Evolutionary conservation across 192 early-diverging fungal species (phyloP).

Genomic region (Coemansia umbellata): DNA sequence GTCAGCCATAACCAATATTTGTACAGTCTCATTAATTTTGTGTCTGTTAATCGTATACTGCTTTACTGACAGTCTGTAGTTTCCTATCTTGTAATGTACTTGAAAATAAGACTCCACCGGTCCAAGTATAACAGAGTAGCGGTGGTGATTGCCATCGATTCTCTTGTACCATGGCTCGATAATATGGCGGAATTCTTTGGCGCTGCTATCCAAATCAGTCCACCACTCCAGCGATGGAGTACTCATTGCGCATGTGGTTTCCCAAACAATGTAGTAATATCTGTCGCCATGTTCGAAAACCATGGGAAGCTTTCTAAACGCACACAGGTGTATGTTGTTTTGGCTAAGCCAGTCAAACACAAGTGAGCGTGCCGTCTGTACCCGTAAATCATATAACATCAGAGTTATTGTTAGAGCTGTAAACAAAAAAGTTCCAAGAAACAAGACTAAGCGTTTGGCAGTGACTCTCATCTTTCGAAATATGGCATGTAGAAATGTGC

Average conservation of each 20-base stretch:
- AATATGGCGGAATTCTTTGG: neutral
- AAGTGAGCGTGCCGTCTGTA: conserved; percentile 10
- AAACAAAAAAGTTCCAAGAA: conserved; percentile 2
- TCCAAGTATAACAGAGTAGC: conserved; percentile 34
- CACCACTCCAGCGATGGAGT: conserved; percentile 37
- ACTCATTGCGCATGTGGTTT: conserved; percentile 29
- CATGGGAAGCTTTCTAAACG: conserved; percentile 32
- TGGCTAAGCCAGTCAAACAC: conserved; percentile 19
- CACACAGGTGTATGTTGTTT: conserved; percentile 22
- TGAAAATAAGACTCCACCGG: conserved; percentile 13
- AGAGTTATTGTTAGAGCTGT: conserved; percentile 4
- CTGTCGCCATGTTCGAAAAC: conserved; percentile 40
- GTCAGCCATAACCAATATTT: conserved; percentile 36
- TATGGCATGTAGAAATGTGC: no score
- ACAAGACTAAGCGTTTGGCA: conserved; percentile 24
- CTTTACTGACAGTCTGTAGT: conserved; percentile 13
- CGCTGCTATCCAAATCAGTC: neutral
- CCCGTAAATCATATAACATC: conserved; percentile 4
- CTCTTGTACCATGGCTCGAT: conserved; percentile 23
- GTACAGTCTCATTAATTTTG: neutral
- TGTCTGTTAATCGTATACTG: conserved; percentile 21
- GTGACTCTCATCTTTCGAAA: conserved; percentile 17
- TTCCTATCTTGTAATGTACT: conserved; percentile 23
- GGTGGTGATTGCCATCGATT: conserved; percentile 30
- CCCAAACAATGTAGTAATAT: conserved; percentile 48